Base-by-base conservation (phyloP, 2,329 filamentous ascomycete genomes). In the Fusarium sp. region DNA sequence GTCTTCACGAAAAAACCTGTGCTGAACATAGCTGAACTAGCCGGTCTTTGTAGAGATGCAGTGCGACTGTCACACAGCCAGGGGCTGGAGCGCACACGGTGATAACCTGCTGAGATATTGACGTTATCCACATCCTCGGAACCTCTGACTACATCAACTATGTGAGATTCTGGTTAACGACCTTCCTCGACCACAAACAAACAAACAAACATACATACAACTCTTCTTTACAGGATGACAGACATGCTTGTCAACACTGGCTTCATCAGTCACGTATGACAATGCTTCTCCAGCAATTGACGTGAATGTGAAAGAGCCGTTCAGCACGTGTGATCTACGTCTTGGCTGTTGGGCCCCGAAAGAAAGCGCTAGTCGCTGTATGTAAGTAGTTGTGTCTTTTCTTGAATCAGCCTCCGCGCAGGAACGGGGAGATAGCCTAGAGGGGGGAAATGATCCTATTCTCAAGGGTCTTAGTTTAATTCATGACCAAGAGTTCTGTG, bases 241-340 rank as follows among this genome's bases (percentile, higher is more conserved):
- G 18, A n/a, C 38, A 39, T 18, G 28, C 38, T 39, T 39, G 28
- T 31, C 38, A 39, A 55, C 26, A 31, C n/a, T 31, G 40, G 39
- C 50, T 44, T 42, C 51, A 69, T 51, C 42, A 36, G 40, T 20
- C 40, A 45, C n/a, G n/a, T 38, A 14, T 43, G 28, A 31, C 13
- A 39, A 67, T 68, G 26, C 53, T 51, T 63, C 49, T 49, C 18
- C 56, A 43, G 20, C 54, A 50, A 64, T n/a, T 24, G 34, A 46
- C 46, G 38, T 54, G 53, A 45, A 57, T 44, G 55, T 57, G 66
- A 58, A 63, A 72, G 34, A 63, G 45, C 71, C 71, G 68, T 73
- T 69, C 68, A 56, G 57, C 71, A 72, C 71, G 68, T 73, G 71
- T 36, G 66, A 72, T 56, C 53, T 58, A 52, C 66, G 58, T 52